These are phyloP conservation scores for Trichaptum fuscoviolaceum DNA, from an alignment of 768 basidiomycete species.

Conservation along the genomic window DNA sequence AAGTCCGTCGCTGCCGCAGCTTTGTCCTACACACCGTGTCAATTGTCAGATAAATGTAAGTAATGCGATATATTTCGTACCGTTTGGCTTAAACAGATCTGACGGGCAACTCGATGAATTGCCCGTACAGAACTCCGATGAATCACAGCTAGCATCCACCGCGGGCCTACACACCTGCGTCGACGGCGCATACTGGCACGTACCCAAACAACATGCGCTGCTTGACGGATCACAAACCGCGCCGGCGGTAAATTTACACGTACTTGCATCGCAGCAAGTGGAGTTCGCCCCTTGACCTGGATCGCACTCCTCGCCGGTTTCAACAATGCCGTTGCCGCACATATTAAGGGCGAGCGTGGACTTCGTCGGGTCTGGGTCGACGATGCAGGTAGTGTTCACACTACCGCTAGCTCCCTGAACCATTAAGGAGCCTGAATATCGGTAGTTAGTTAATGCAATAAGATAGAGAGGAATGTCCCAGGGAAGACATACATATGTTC, in stretches of 20 bases:
- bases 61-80: conserved; percentile 27
- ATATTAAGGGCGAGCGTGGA: conserved; percentile 58
- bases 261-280: conserved; percentile 66
- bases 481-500: conserved; percentile 63
- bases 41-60: conserved; percentile 6
- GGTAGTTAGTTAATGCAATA: conserved; percentile 2
- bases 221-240: conserved; percentile 78
- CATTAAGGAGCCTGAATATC: conserved; percentile 56
- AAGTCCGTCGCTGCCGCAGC: conserved; percentile 59
- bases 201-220: conserved; percentile 65
- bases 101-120: conserved; percentile 66
- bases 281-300: conserved; percentile 58
- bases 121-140: conserved; percentile 70
- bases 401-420: conserved; percentile 33
- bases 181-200: conserved; percentile 64
- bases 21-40: conserved; percentile 38
- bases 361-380: conserved; percentile 44
- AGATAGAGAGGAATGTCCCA: conserved; percentile 8
- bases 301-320: conserved; percentile 83
- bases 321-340: conserved; percentile 83
- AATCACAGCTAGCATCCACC: conserved; percentile 64
- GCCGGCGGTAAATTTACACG: conserved; percentile 67
- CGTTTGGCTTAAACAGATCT: conserved; percentile 58
- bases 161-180: conserved; percentile 68
- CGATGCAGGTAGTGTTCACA: conserved; percentile 64